phyloP scores from a whole-genome alignment of 208 protist species.

The Borovskyia barvae region DNA sequence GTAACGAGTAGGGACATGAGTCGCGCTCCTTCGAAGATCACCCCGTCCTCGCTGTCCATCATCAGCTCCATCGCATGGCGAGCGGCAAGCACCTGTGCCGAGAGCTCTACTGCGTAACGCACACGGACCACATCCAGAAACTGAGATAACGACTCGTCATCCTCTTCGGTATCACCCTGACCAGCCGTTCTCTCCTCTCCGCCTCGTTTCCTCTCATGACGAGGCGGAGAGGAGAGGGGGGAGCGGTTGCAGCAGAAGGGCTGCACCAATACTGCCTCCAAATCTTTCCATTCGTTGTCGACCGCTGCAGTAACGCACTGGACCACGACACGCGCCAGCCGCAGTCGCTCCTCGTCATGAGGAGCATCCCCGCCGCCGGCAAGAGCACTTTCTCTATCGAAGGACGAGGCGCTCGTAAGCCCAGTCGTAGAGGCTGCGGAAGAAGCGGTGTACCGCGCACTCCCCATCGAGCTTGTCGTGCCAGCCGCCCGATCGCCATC shows the following conservation, averaged over 20 bases:
- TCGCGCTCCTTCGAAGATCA: slow-evolving; percentile 39
- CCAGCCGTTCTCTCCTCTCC: not conserved
- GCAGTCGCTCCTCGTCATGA: slow-evolving; percentile 17
- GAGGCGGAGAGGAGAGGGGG: not conserved
- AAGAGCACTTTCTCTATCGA: not conserved
- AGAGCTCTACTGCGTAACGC: slow-evolving; percentile 59
- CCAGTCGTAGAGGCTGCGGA: no score
- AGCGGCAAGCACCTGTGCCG: slow-evolving; percentile 47
- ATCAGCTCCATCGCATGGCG: slow-evolving; percentile 43
- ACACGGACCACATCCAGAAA: slow-evolving; percentile 55
- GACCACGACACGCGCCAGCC: slow-evolving; percentile 26
- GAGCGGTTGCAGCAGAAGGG: slow-evolving; percentile 15
- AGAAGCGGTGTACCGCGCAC: no score
- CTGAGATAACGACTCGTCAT: slow-evolving; percentile 28
- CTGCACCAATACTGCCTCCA: slow-evolving; percentile 13
- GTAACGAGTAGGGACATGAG: slow-evolving; percentile 5
- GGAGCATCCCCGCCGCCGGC: no score
- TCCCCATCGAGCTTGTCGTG: no score
- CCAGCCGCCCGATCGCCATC: no score
- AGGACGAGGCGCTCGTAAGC: not conserved
- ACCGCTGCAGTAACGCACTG: slow-evolving; percentile 23
- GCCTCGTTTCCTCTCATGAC: not conserved
- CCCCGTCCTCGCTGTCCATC: slow-evolving; percentile 44
- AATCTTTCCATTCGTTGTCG: slow-evolving; percentile 25
- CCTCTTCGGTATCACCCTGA: slow-evolving; percentile 14